Evolutionary conservation across 2,329 filamentous ascomycete species (phyloP), one percentile per base, ranked within the genome.

Genomic region (Cladosporium sp.): DNA sequence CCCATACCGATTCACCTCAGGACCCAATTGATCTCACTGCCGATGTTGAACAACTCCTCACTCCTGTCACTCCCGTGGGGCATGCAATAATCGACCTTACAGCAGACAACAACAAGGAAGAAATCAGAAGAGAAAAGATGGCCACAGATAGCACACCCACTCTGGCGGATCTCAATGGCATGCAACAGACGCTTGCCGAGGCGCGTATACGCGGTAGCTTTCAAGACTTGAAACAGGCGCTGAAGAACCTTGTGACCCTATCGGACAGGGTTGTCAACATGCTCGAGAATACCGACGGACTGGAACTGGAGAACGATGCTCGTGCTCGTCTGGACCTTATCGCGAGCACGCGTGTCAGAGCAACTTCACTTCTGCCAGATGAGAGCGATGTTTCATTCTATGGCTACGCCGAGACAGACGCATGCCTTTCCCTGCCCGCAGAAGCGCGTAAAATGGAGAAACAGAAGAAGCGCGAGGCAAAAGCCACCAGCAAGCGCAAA

Each of bases 351-450:
- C 22, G 22, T 9, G 22, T 4, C 5, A 27, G 9, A 9, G 22
- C 22, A 12, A 12, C 2, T 20, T n/a, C 19, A 3, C 15, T 36
- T n/a, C 35, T 45, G 12, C 42, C 42, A n/a, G 12, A 47, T 11
- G 18, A 47, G 25, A 19, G 12, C 3, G 35, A 47, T 32, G 25
- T 32, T 7, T 39, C 43, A 7, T 9, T 30, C 18, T 47, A 32
- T 20, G 43, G 43, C 15, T 39, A 47, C 43, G 38, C 38, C 12
- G 35, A 47, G n/a, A 19, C 43, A 15, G 43, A 47, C 35, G 15
- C 8, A 15, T 12, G 16, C 3, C 20, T 47, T 15, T 33, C 22
- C 5, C 7, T n/a, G 16, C 22, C 29, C 12, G 38, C n/a, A n/a
- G n/a, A n/a, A n/a, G 30, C 4, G 13, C 20, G n/a, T 18, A 19